Evolutionary conservation across 768 basidiomycete species (phyloP).

Genomic region (Leccinum subtestaceum): DNA sequence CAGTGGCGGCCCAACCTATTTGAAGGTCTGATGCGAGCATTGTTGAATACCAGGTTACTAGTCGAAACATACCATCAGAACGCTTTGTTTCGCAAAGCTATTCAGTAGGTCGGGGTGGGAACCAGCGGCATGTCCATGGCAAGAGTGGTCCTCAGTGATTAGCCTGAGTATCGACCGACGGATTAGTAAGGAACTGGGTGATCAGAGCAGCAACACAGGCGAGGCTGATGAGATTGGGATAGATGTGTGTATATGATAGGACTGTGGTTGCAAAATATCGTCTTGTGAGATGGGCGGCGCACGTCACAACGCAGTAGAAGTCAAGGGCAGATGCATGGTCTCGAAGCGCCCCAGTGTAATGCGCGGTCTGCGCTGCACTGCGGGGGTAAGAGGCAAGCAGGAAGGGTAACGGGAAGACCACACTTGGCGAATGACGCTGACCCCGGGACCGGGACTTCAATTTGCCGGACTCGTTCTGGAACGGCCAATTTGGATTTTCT

Average conservation of each 20-base stretch:
- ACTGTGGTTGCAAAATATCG: background rate
- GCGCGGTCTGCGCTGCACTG: background rate
- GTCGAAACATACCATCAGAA: no score
- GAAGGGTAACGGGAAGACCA: background rate
- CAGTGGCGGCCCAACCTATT: background rate
- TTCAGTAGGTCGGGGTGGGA: no score
- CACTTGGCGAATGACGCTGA: background rate
- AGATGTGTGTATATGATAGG: background rate
- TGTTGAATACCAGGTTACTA: no score
- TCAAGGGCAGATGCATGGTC: background rate
- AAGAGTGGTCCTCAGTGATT: no score
- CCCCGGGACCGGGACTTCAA: background rate
- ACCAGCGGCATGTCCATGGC: no score
- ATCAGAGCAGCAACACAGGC: no score
- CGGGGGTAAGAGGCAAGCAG: background rate
- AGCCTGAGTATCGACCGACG: no score
- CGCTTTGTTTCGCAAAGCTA: no score
- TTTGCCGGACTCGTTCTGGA: background rate
- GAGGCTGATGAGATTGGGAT: background rate
- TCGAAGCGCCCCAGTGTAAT: background rate
- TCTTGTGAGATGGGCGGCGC: background rate
- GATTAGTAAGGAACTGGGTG: no score
- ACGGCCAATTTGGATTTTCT: background rate
- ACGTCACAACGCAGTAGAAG: background rate
- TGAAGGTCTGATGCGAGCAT: background rate